Conservation (phyloP, 495 filamentous ascomycete species). For the Usnea hakonensis region DNA sequence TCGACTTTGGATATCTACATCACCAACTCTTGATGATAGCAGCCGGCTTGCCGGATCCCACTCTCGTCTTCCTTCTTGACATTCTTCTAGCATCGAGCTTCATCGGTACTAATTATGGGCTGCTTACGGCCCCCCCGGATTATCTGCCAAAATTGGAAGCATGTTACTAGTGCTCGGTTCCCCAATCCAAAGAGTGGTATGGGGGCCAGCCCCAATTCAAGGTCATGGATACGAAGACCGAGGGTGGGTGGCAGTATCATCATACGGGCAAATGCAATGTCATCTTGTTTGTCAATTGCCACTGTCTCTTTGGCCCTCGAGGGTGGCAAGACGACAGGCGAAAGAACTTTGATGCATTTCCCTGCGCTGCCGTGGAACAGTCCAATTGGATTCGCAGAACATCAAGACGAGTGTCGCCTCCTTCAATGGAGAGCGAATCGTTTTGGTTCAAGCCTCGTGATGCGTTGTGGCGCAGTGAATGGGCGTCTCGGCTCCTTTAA, state of each 20-base stretch:
- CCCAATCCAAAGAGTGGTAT: neutral
- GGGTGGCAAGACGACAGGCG: neutral
- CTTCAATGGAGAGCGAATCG: neutral
- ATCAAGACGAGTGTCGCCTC: neutral
- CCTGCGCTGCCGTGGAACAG: neutral
- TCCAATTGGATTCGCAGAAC: neutral
- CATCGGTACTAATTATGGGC: neutral
- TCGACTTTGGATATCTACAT: neutral
- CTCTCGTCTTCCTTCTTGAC: neutral
- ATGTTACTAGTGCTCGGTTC: neutral
- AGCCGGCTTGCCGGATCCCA: no score
- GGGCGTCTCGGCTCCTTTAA: neutral
- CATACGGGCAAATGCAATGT: neutral
- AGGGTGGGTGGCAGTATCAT: neutral
- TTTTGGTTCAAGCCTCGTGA: conserved; percentile 7
- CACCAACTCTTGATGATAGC: no score
- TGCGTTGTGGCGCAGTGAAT: conserved; percentile 10
- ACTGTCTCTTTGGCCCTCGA: neutral
- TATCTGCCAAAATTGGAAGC: conserved; percentile 7
- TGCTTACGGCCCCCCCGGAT: neutral
- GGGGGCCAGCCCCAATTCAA: neutral
- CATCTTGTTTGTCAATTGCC: conserved; percentile 4
- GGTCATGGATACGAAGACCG: neutral
- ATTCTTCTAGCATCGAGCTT: neutral
- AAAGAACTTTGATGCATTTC: neutral